Conservation (phyloP, 2,329 filamentous ascomycete species). For the Fusarium floridanum region DNA sequence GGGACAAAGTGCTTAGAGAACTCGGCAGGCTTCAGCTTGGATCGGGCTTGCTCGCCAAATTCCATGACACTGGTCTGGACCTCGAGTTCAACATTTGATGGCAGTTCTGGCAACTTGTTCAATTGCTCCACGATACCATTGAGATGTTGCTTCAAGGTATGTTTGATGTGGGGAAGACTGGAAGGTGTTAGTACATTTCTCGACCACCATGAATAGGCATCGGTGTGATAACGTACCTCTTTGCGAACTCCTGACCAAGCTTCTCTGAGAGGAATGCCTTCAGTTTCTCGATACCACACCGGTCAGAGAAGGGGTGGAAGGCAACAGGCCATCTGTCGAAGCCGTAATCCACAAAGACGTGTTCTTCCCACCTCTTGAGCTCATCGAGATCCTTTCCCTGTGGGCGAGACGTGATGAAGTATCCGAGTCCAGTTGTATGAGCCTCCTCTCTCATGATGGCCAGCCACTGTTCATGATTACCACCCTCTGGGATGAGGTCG, state of each 20-base stretch:
- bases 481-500: constrained; percentile 72
- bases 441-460: constrained; percentile 72
- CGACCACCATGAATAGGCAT: constrained; percentile 12
- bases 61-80: constrained; percentile 70
- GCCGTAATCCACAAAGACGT: constrained; percentile 60
- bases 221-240: constrained; percentile 54
- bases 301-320: constrained; percentile 61
- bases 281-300: constrained; percentile 67
- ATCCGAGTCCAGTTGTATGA: constrained; percentile 78
- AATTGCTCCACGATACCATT: constrained; percentile 68
- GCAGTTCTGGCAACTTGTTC: constrained; percentile 72
- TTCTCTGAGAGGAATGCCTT: constrained; percentile 66
- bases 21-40: constrained; percentile 60
- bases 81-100: constrained; percentile 74
- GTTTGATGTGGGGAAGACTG: constrained; percentile 66
- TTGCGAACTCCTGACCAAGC: constrained; percentile 66
- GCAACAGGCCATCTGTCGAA: constrained; percentile 61
- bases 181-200: constrained; percentile 29
- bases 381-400: constrained; percentile 66
- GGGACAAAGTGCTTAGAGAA: constrained; percentile 61
- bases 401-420: constrained; percentile 81
- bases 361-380: constrained; percentile 65
- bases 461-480: constrained; percentile 68
- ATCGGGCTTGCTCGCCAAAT: constrained; percentile 66
- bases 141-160: constrained; percentile 65